phyloP scores from a whole-genome alignment of 257 asterid species.

The Solanum pennellii region DNA sequence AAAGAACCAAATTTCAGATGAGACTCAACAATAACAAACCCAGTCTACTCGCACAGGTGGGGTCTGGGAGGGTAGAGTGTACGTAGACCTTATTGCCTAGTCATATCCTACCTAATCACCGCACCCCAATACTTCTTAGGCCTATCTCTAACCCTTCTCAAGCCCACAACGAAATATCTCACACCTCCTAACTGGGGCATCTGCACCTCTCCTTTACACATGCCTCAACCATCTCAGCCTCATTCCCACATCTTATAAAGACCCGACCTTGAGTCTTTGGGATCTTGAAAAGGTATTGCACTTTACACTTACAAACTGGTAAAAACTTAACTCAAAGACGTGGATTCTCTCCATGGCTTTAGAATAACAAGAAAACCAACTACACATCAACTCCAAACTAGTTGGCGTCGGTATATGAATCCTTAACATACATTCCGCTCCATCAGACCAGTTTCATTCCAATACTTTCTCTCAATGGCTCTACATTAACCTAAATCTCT shows the following conservation, averaged over 20 bases:
- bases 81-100: not conserved
- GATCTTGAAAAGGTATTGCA: not conserved
- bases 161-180: not conserved
- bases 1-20: not conserved
- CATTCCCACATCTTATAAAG: not conserved
- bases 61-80: not conserved
- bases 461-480: not conserved
- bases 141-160: not conserved
- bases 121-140: not conserved
- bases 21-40: not conserved
- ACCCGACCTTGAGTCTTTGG: not conserved
- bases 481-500: not conserved
- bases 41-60: not conserved
- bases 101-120: not conserved
- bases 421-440: not conserved
- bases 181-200: not conserved
- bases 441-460: not conserved
- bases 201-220: not conserved
- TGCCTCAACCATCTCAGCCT: not conserved
- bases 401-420: not conserved
- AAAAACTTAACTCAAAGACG: not conserved
- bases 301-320: not conserved
- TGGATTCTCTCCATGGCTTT: not conserved
- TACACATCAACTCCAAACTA: not conserved
- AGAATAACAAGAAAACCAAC: not conserved